Base-by-base conservation (phyloP, 2,329 filamentous ascomycete genomes). In the Fusarium compactum region DNA sequence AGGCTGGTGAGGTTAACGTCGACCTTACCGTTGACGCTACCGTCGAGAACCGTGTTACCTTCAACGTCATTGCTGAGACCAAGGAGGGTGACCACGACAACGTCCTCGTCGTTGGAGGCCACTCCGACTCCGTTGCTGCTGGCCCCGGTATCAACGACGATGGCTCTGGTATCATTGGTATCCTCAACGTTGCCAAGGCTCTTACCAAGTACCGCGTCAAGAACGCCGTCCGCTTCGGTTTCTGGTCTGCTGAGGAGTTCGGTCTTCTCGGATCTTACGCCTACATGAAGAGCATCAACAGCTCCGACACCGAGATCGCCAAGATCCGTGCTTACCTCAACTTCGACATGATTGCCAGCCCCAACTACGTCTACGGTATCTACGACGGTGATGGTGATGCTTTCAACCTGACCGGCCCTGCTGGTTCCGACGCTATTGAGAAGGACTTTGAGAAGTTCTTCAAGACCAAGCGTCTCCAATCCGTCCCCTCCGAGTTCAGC, bases 81-180 rank as follows among this genome's bases (percentile, higher is more conserved):
- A 82, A 79, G 65, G 78, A 76, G 34, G 85, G 85, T n/a, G 83
- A 85, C 71, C 79, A 79, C 55, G 76, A 84, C 56, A 86, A 86
- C 58, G 82, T 83, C 6, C 81, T 85, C 20, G 80, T 85, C 70
- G 72, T 85, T 9, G 84, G 84, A 47, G 84, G 80, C 4, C 84
- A 86, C 74, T 81, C 80, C 4, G 84, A 86, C 73, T 84, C 81
- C 15, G 84, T 85, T 27, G 73, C 77, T n/a, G 84, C 82, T 16
- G 85, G 85, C 0, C 83, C 84, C 2, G 88, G 88, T 22, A 89
- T 90, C 80, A 90, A 90, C 76, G 88, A 90, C 72, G 86, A 90
- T 69, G 88, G 88, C 38, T 87, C 85, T 12, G 88, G 88, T 18
- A 84, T 84, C 7, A 73, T 82, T 56, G 82, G 82, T 7, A 75